phyloP scores from a whole-genome alignment of 139 green algal genomes.

The Penium margaritaceum region DNA sequence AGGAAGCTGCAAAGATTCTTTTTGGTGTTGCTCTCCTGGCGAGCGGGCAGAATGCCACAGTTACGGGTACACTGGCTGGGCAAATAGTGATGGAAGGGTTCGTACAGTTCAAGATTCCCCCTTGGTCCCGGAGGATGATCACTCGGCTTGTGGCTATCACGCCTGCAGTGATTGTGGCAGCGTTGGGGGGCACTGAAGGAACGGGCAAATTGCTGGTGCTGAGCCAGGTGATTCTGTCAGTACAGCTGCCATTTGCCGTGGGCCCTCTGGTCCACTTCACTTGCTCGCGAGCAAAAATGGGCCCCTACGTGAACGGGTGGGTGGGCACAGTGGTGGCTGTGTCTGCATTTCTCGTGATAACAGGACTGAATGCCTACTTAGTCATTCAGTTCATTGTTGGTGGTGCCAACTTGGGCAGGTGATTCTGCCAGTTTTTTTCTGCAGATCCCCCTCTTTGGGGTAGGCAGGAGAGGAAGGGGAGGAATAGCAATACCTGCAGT shows the following conservation, averaged over 20 bases:
- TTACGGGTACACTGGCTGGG: constrained; percentile 71
- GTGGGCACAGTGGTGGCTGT: constrained; percentile 20
- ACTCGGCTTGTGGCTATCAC: constrained; percentile 50
- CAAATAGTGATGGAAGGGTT: constrained; percentile 71
- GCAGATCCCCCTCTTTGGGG: no score
- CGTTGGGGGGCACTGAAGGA: constrained; percentile 49
- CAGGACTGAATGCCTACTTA: constrained; percentile 53
- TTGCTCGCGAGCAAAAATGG: constrained; percentile 36
- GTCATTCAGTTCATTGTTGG: constrained; percentile 33
- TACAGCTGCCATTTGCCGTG: constrained; percentile 59
- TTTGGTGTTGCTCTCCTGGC: constrained; percentile 47
- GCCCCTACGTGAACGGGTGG: constrained; percentile 49
- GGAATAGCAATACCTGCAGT: no score
- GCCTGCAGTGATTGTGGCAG: constrained; percentile 53
- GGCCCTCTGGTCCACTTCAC: constrained; percentile 66
- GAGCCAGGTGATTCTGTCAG: constrained; percentile 58
- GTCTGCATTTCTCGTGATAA: constrained; percentile 50
- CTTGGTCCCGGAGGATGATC: constrained; percentile 44
- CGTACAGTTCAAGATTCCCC: constrained; percentile 42
- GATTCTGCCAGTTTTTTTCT: no score
- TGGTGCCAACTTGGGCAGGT: no score
- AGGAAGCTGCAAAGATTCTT: constrained; percentile 42
- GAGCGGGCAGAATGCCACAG: constrained; percentile 61
- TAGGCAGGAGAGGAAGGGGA: no score
- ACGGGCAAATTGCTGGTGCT: constrained; percentile 53